Conservation (phyloP, 352 stramenopile species). For the Globisporangium okanoganense region DNA sequence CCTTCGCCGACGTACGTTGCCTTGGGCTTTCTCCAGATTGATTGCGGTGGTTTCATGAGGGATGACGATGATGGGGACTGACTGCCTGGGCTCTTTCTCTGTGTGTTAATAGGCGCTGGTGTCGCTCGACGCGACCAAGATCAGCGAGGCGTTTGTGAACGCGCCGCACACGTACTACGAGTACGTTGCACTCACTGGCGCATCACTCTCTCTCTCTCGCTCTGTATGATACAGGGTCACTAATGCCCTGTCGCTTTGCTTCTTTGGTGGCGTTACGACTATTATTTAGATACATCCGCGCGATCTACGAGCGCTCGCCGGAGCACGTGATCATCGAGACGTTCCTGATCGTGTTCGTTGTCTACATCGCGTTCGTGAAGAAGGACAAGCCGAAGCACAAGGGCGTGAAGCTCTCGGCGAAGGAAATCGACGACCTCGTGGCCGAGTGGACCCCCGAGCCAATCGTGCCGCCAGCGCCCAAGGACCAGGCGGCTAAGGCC, state of each 20-base stretch:
- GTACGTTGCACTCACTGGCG: conserved; percentile 22
- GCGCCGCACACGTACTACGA: conserved; percentile 71
- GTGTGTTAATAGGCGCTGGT: conserved; percentile 40
- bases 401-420: conserved; percentile 64
- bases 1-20: conserved; percentile 53
- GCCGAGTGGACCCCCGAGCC: conserved; percentile 89
- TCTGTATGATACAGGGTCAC: too few relatives aligned
- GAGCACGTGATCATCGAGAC: conserved; percentile 98
- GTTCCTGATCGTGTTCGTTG: conserved; percentile 94
- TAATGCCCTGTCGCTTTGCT: too few relatives aligned
- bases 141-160: conserved; percentile 57
- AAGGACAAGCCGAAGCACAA: conserved; percentile 62
- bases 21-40: conserved; percentile 9
- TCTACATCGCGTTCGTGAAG: conserved; percentile 93
- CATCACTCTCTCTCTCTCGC: too few relatives aligned
- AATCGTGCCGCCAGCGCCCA: conserved; percentile 59
- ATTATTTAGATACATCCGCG: conserved; percentile 48
- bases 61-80: neutral
- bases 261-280: too few relatives aligned
- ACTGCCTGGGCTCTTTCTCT: neutral
- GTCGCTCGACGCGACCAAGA: conserved; percentile 52
- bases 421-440: conserved; percentile 90
- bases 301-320: conserved; percentile 81
- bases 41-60: neutral
- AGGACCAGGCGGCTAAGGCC: conserved; percentile 28